Evolutionary conservation across 2,329 filamentous ascomycete species (phyloP), one percentile per base, ranked within the genome.

Genomic region (Arthrocladium fulminans): DNA sequence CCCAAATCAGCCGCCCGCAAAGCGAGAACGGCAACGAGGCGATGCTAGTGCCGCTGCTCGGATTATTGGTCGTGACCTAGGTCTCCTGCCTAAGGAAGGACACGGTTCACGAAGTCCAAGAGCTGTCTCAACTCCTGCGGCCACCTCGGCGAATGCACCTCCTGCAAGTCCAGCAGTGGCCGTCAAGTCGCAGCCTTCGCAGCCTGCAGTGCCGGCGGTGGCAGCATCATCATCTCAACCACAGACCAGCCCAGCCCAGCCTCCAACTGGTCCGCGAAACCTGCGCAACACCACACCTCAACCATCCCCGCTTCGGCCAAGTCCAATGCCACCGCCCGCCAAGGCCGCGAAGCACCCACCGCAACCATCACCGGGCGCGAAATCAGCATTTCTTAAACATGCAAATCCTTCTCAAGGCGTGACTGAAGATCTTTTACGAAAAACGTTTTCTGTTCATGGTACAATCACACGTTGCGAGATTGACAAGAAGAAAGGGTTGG

Each of bases 401-500:
- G 84, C 83, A 45, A 95, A 94, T 62, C 80, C 87, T 9, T 92
- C 88, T 0, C 90, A 96, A 62, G 90, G 90, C 12, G 86, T 96
- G 40, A 96, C 88, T 0, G 90, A 96, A 61, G 71, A 83, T 0
- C 68, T 88, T 0, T 78, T 97, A 1, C 81, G 84, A 58, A 77
- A 84, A 56, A 81, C 85, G 1, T 80, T 97, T 62, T 75, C 81
- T 38, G 66, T 70, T 0, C 94, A 88, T 58, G 90, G 90, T 1
- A 65, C 77, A 1, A 78, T 96, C 39, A 79, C 79, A 0, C 84
- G 80, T 55, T 86, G 95, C 15, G 90, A 96, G 59, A 90, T 97
- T 47, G 90, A 97, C 63, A 89, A 88, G 65, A 85, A 89, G 60
- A 96, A 96, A 65, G 88, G 88, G 0, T 94, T 95, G 60, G 90